phyloP scores from a whole-genome alignment of 2,329 filamentous ascomycete species.

The Alternaria burnsii region DNA sequence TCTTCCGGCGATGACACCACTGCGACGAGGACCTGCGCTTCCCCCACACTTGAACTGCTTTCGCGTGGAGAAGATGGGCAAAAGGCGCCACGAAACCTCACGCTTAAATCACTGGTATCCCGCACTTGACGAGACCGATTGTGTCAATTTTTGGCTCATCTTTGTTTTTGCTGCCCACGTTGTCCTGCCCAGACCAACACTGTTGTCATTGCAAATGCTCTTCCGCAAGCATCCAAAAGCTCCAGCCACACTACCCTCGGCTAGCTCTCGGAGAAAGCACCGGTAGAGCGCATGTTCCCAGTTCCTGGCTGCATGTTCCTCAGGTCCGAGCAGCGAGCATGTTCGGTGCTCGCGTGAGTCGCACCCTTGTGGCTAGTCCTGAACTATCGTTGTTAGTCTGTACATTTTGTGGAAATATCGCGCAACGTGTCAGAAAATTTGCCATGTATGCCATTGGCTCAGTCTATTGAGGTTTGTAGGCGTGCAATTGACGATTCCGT shows the following conservation, averaged over 20 bases:
- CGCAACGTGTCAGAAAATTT: constrained; percentile 37
- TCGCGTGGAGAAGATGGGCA: constrained; percentile 38
- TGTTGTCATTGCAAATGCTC: constrained; percentile 7
- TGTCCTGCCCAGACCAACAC: neutral
- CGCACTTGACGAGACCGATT: constrained; percentile 28
- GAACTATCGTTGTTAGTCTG: constrained; percentile 13
- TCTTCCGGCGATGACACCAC: constrained; percentile 25
- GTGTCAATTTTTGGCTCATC: constrained; percentile 13
- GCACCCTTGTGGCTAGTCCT: constrained; percentile 13
- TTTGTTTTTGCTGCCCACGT: constrained; percentile 13
- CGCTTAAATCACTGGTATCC: constrained; percentile 9
- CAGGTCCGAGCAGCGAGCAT: constrained; percentile 29
- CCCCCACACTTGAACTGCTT: constrained; percentile 45
- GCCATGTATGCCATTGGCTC: constrained; percentile 21
- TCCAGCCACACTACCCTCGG: constrained; percentile 36
- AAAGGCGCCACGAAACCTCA: constrained; percentile 22
- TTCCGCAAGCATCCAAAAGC: constrained; percentile 21
- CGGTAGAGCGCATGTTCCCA: constrained; percentile 22
- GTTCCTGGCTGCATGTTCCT: constrained; percentile 28
- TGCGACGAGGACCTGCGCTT: constrained; percentile 23
- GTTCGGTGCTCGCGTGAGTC: constrained; percentile 37
- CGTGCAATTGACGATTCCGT: neutral
- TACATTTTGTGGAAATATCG: constrained; percentile 15
- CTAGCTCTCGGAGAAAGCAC: constrained; percentile 20
- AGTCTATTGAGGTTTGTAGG: neutral